Conservation (phyloP, 2,329 filamentous ascomycete species). For the Colletotrichum higginsianum region DNA sequence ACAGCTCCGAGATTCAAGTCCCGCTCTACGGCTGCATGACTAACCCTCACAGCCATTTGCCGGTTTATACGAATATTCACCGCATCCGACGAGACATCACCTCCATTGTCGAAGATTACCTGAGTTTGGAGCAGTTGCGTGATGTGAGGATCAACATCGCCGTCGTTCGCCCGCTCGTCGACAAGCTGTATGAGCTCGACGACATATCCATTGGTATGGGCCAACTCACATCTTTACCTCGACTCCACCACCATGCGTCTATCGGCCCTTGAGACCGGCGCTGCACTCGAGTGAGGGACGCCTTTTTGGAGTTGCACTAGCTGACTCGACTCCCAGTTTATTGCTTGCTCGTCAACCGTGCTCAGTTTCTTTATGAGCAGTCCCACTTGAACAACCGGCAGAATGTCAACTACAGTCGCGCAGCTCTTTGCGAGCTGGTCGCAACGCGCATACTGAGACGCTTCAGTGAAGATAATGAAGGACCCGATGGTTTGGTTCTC, state of each 20-base stretch:
- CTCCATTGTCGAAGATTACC: slow-evolving; percentile 73
- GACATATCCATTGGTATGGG: slow-evolving; percentile 81
- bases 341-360: slow-evolving; percentile 85
- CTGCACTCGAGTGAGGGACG: background rate
- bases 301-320: background rate
- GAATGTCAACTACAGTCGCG: slow-evolving; percentile 84
- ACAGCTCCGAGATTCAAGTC: slow-evolving; percentile 54
- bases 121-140: slow-evolving; percentile 82
- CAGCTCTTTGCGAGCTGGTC: slow-evolving; percentile 84
- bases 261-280: background rate
- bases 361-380: slow-evolving; percentile 85
- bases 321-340: slow-evolving; percentile 70
- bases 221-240: slow-evolving; percentile 16
- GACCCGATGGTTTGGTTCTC: slow-evolving; percentile 78
- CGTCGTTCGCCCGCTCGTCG: slow-evolving; percentile 85
- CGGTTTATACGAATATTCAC: slow-evolving; percentile 85
- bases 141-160: slow-evolving; percentile 87
- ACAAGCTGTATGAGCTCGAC: slow-evolving; percentile 83
- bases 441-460: slow-evolving; percentile 83
- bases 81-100: slow-evolving; percentile 76
- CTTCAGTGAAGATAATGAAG: slow-evolving; percentile 83
- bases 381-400: slow-evolving; percentile 82
- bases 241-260: background rate
- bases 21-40: slow-evolving; percentile 68
- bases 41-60: slow-evolving; percentile 74